Evolutionary conservation across 306 rosid species (phyloP).

Genomic region (Cucumis melo): DNA sequence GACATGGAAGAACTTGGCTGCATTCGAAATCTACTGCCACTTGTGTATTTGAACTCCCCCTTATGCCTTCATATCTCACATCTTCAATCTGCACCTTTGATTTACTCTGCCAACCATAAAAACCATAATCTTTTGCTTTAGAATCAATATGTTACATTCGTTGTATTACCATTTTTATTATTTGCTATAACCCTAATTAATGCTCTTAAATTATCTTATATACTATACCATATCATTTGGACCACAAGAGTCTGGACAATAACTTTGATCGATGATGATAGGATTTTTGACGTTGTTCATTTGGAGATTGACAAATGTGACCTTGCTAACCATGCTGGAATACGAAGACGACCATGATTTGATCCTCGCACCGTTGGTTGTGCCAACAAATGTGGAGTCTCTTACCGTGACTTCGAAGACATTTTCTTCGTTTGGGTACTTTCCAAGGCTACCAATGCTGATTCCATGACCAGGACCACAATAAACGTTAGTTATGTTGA

Average conservation of each 20-base stretch:
- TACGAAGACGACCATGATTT: slow-evolving; percentile 16
- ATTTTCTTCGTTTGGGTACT: neutral
- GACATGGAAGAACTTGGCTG: slow-evolving; percentile 13
- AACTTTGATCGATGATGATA: slow-evolving; percentile 26
- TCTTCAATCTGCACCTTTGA: slow-evolving; percentile 14
- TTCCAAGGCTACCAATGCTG: slow-evolving; percentile 27
- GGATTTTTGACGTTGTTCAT: neutral
- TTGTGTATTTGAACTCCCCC: slow-evolving; percentile 17
- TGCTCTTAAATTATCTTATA: too few species aligned
- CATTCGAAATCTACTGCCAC: slow-evolving; percentile 11
- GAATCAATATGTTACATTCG: neutral
- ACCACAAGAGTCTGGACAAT: neutral
- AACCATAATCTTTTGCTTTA: neutral
- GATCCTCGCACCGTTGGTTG: slow-evolving; percentile 24
- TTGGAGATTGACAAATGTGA: slow-evolving; percentile 4
- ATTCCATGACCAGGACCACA: slow-evolving; percentile 36
- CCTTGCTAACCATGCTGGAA: slow-evolving; percentile 1
- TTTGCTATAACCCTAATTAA: neutral
- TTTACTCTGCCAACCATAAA: slow-evolving; percentile 1
- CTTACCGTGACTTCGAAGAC: slow-evolving; percentile 3
- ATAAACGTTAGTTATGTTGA: neutral
- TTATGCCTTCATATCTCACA: slow-evolving; percentile 13
- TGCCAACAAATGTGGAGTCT: slow-evolving; percentile 10
- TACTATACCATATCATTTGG: neutral
- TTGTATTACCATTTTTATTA: neutral